Percentiles rank a stretch among this genome's conserved stretches.
Conservation (phyloP, 805 yeast species). For the Yarrowia sp. region DNA sequence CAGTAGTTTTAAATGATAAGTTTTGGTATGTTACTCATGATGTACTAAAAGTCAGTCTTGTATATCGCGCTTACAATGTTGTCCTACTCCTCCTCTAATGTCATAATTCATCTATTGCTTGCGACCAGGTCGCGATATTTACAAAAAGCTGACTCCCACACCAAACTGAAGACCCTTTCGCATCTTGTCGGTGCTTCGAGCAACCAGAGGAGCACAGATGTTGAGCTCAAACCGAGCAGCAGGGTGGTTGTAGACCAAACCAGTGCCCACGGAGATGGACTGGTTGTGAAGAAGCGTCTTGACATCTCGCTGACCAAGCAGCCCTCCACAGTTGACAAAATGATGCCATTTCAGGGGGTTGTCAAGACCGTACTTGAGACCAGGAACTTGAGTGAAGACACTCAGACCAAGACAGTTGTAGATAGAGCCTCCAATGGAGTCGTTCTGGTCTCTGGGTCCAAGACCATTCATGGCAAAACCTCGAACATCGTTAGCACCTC, state of each 20-base stretch:
- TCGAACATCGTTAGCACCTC: slow-evolving; percentile 77
- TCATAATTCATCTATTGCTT: neutral
- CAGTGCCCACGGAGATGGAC: slow-evolving; percentile 63
- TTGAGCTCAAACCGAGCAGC: slow-evolving; percentile 72
- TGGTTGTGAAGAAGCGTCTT: slow-evolving; percentile 50
- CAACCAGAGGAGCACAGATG: slow-evolving; percentile 65
- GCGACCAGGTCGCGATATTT: slow-evolving; percentile 37
- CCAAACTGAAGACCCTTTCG: slow-evolving; percentile 75
- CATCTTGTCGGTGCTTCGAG: slow-evolving; percentile 57
- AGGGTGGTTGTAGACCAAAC: slow-evolving; percentile 67
- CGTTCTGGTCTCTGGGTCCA: slow-evolving; percentile 64
- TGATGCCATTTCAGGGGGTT: slow-evolving; percentile 68
- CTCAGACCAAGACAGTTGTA: slow-evolving; percentile 65
- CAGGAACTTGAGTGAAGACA: slow-evolving; percentile 66
- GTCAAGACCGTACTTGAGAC: slow-evolving; percentile 50
- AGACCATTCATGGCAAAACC: slow-evolving; percentile 73
- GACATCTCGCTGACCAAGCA: slow-evolving; percentile 45
- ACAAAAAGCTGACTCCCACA: slow-evolving; percentile 65
- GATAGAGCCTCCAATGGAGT: slow-evolving; percentile 72
- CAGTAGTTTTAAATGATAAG: too few species aligned
- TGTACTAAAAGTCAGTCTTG: too few species aligned
- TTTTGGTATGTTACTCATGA: too few species aligned
- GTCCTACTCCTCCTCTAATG: too few species aligned
- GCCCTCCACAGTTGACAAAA: slow-evolving; percentile 71
- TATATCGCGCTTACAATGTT: too few species aligned